Evolutionary conservation across 306 rosid genomes (phyloP).

Genomic region (Cicer cuneatum): DNA sequence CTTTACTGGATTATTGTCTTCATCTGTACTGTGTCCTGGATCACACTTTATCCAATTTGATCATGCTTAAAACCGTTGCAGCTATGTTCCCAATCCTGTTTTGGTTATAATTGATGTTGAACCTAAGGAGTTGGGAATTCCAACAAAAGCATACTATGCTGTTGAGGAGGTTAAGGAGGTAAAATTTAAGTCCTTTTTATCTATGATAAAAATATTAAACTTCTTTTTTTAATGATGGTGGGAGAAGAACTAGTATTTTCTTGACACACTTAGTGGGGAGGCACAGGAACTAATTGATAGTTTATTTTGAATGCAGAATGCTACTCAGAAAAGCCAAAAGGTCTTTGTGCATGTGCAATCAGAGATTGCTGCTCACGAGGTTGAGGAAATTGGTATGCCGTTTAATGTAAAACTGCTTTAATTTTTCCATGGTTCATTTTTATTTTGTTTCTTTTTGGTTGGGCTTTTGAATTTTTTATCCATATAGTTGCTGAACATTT

Average conservation of each 20-base stretch:
- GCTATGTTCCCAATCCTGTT: constrained; percentile 89
- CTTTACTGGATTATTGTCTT: constrained; percentile 6
- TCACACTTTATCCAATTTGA: constrained; percentile 23
- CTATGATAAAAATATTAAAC: background rate
- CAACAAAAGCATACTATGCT: constrained; percentile 92
- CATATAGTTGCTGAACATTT: constrained; percentile 4
- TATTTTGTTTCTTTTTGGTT: background rate
- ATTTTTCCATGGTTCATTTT: background rate
- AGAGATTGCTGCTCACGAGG: constrained; percentile 92
- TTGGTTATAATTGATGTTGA: constrained; percentile 90
- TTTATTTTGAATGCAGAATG: constrained; percentile 65
- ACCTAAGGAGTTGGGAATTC: constrained; percentile 93
- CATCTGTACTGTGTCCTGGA: background rate
- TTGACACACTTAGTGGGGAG: background rate
- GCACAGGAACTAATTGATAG: constrained; percentile 33
- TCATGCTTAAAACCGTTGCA: constrained; percentile 44
- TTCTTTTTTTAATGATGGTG: background rate
- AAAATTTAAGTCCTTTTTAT: constrained; percentile 7
- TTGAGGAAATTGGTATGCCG: constrained; percentile 84
- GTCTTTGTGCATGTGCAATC: constrained; percentile 85
- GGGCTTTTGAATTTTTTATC: constrained; percentile 5
- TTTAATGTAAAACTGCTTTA: constrained; percentile 35
- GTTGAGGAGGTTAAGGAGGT: constrained; percentile 95
- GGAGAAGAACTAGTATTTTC: constrained; percentile 39
- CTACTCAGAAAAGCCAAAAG: constrained; percentile 92